A percentile compares a stretch with the other conserved stretches of the same genome.
These are phyloP conservation scores for Penicillium arizonense DNA, from an alignment of 495 filamentous ascomycete species.

Conservation along the genomic window DNA sequence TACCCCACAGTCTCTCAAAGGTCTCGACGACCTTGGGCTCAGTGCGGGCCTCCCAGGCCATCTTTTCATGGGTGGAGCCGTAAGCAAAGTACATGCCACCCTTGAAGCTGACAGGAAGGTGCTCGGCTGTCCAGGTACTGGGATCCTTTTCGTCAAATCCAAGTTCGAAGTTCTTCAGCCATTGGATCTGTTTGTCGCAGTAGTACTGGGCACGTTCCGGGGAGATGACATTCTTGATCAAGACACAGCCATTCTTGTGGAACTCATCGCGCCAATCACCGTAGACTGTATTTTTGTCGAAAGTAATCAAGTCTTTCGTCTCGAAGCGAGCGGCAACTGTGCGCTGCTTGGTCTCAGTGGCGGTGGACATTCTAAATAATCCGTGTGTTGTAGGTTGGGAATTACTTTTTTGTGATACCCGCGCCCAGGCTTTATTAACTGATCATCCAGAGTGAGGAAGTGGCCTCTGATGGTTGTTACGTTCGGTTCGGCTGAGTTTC, in stretches of 20 bases:
- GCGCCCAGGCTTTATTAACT: too few species aligned
- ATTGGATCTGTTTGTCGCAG: constrained; percentile 33
- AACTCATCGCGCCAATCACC: constrained; percentile 37
- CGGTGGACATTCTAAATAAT: not conserved
- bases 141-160: constrained; percentile 37
- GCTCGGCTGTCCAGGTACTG: constrained; percentile 37
- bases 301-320: constrained; percentile 16
- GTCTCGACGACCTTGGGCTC: constrained; percentile 40
- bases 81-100: constrained; percentile 35
- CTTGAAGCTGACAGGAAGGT: constrained; percentile 38
- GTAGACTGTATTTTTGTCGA: constrained; percentile 13
- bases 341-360: not conserved
- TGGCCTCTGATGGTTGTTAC: too few species aligned
- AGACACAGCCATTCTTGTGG: constrained; percentile 30
- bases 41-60: constrained; percentile 35
- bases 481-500: too few species aligned
- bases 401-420: too few species aligned
- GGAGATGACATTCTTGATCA: constrained; percentile 32
- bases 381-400: too few species aligned
- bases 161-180: constrained; percentile 38
- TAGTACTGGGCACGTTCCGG: constrained; percentile 31
- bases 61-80: constrained; percentile 26
- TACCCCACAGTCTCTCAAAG: constrained; percentile 41
- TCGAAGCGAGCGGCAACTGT: not conserved
- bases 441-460: too few species aligned